A percentile compares a stretch with the other conserved stretches of the same genome.
phyloP scores from a whole-genome alignment of 1,139 yeast genomes.

The Sugiyamaella neomexicana region DNA sequence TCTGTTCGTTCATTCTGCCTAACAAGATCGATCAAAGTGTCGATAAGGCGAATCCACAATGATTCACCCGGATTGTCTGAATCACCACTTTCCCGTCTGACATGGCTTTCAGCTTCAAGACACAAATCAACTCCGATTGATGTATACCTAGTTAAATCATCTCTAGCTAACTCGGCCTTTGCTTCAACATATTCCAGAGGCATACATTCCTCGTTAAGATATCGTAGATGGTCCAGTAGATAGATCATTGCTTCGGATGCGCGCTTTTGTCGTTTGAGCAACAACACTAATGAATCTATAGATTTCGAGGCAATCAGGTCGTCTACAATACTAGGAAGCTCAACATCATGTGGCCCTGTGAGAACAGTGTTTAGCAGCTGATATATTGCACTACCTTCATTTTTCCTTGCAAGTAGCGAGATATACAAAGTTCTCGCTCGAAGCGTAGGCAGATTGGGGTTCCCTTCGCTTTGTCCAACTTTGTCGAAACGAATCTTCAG shows the following conservation, averaged over 20 bases:
- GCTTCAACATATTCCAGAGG: neutral
- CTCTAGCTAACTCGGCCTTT: neutral
- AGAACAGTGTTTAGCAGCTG: slow-evolving; percentile 28
- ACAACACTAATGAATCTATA: slow-evolving; percentile 35
- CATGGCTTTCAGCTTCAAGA: slow-evolving; percentile 23
- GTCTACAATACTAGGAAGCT: slow-evolving; percentile 37
- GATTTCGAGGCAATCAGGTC: slow-evolving; percentile 33
- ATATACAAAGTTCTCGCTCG: slow-evolving; percentile 34
- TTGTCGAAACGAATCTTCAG: slow-evolving; percentile 29
- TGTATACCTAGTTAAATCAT: slow-evolving; percentile 28
- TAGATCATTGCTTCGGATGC: slow-evolving; percentile 40
- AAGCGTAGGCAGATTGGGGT: slow-evolving; percentile 29
- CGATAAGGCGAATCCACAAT: slow-evolving; percentile 37
- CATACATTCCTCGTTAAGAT: slow-evolving; percentile 26
- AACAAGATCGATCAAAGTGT: slow-evolving; percentile 33
- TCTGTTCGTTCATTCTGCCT: slow-evolving; percentile 1
- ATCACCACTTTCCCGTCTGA: slow-evolving; percentile 4
- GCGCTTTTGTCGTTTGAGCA: slow-evolving; percentile 34
- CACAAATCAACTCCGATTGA: slow-evolving; percentile 36
- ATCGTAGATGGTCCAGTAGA: slow-evolving; percentile 33
- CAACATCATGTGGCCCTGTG: slow-evolving; percentile 34
- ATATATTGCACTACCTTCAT: slow-evolving; percentile 27
- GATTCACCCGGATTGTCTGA: slow-evolving; percentile 24
- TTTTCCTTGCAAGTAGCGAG: slow-evolving; percentile 30
- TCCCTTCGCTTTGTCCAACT: slow-evolving; percentile 18